Evolutionary conservation across 306 rosid species (phyloP), one percentile per base, ranked within the genome.

Genomic region (Crataegus laevigata): DNA sequence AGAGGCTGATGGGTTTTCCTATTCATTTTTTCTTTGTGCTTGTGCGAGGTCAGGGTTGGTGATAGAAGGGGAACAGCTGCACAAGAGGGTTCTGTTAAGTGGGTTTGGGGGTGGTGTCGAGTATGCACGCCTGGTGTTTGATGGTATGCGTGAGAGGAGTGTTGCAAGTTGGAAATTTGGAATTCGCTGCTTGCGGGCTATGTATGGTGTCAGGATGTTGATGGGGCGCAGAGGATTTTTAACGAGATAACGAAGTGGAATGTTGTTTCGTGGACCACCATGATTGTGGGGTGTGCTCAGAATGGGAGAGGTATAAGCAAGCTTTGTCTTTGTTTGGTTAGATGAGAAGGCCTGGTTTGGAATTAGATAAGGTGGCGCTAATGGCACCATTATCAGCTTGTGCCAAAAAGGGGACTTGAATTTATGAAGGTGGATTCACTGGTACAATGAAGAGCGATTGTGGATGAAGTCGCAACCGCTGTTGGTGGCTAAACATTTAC

Each of bases 351-450:
- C 76, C 87, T 6, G 43, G 17, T 32, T 85, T 89, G 78, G 89
- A 75, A 52, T 80, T 85, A 74, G 96, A 93, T 70, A 91, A 87
- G 75, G 94, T 82, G 72, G 84, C 32, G 32, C 32, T 30, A 30
- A 30, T 30, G 32, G 88, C 93, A 21, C 88, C 77, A 5, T 83
- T 93, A 66, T 86, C 96, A 3, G 96, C 89, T 0, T 93, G 94
- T 82, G 91, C 91, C 38, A 91, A 85, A 65, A 81, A 50, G 94
- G 94, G 76, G 88, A 89, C 59, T 69, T 89, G 75, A 82, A 78
- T 66, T 69, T 89, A 66, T 93, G 96, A 75, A 87, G 84, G 67
- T 90, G 93, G 96, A 83, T 93, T 62, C 96, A 89, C 76, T 4
- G 78, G 80, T 85, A 84, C 73, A 73, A 78, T 40, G 81, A 82